Base-by-base conservation (phyloP, 2,329 filamentous ascomycete species). In the Penicillium sp. region DNA sequence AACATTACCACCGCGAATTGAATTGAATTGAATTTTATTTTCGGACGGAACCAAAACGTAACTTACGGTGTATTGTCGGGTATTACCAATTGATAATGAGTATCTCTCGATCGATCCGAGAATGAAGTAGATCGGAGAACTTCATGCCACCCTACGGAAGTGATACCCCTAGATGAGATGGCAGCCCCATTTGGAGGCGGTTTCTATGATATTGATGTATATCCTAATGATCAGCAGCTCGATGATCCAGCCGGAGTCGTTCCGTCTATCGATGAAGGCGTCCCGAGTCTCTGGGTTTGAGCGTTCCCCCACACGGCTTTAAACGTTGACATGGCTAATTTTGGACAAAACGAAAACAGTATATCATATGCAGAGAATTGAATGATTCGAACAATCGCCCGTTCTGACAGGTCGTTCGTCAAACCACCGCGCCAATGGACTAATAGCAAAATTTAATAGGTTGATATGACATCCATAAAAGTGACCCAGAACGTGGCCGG, bases 241-340 rank as follows among this genome's bases (percentile, higher is more conserved):
- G 22, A 45, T 40, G 23, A 29, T 54, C 60, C 55, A 62, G 59
- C 58, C 60, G 60, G 60, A 60, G 56, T 48, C 41, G 46, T 59
- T 58, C 60, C 57, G 51, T 51, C 53, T 56, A 57, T 61, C 54
- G 59, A 58, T 58, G 56, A 51, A 40, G 48, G 41, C 25, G 49
- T 54, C 59, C 57, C 55, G 51, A 31, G n/a, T 51, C 41, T 31
- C 42, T 40, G 59, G 59, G 55, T 50, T 53, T 53, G 31, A 40
- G 26, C 12, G n/a, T 29, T 42, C 44, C 57, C 53, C 56, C 56
- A 56, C 53, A 52, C 53, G 50, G 54, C 42, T 15, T 49, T 23
- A 26, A 31, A 43, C 20, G n/a, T 26, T 42, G 25, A 25, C 25
- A 22, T 29, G 49, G 14, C 35, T 37, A 37, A 37, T 18, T 37